Percentiles rank a stretch among this genome's conserved stretches.
phyloP scores from a whole-genome alignment of 2,329 filamentous ascomycete species.

The Trichoderma arundinaceum region DNA sequence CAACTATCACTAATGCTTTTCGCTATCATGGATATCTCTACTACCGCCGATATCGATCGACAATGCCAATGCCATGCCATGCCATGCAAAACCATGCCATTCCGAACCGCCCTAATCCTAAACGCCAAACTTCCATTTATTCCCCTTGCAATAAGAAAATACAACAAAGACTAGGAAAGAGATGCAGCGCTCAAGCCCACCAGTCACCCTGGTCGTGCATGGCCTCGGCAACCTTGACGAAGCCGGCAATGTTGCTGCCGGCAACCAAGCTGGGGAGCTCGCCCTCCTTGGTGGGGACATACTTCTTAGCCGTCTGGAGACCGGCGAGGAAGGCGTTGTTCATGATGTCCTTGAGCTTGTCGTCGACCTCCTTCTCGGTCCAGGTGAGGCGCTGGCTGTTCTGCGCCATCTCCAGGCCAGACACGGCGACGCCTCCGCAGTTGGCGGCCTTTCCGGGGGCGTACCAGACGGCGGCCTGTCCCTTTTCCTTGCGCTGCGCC shows the following conservation, averaged over 20 bases:
- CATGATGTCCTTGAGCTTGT: constrained; percentile 93
- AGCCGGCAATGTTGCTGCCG: constrained; percentile 96
- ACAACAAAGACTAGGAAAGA: not conserved
- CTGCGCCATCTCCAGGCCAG: constrained; percentile 98
- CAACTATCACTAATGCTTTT: not conserved
- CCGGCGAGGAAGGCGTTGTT: constrained; percentile 90
- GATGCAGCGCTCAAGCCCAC: constrained; percentile 56
- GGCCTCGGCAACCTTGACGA: constrained; percentile 91
- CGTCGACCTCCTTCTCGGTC: constrained; percentile 88
- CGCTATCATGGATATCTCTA: not conserved
- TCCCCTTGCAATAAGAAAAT: not conserved
- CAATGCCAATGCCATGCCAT: constrained; percentile 5
- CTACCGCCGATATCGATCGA: constrained; percentile 13
- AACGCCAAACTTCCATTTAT: constrained; percentile 20
- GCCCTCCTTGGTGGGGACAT: constrained; percentile 76
- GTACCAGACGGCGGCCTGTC: constrained; percentile 82
- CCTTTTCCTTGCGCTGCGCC: constrained; percentile 73
- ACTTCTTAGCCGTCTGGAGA: constrained; percentile 86
- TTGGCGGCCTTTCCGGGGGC: constrained; percentile 97
- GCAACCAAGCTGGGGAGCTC: constrained; percentile 90
- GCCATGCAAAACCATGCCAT: not conserved
- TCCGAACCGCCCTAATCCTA: not conserved
- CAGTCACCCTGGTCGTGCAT: constrained; percentile 98
- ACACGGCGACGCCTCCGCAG: constrained; percentile 95
- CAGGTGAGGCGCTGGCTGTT: constrained; percentile 86